Percentiles rank a stretch among this genome's conserved stretches.
Evolutionary conservation across 495 filamentous ascomycete genomes (phyloP).

Genomic region (Penicillium tannophilum): DNA sequence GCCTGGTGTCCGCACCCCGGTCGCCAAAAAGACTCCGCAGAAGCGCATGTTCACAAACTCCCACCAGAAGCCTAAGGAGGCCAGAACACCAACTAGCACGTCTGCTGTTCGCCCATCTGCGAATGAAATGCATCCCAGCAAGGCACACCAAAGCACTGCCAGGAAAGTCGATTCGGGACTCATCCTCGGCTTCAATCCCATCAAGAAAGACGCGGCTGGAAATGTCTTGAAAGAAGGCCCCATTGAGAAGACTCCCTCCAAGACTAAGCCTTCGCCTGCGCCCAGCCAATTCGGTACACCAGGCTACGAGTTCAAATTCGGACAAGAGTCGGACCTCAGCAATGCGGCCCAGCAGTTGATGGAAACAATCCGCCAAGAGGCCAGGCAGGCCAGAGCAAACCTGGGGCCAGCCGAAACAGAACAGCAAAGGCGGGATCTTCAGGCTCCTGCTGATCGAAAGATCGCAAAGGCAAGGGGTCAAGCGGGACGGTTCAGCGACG

Average conservation of each 20-base stretch:
- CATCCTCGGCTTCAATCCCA: constrained; percentile 67
- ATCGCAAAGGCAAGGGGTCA: constrained; percentile 80
- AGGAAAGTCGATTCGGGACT: constrained; percentile 66
- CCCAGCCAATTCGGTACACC: constrained; percentile 55
- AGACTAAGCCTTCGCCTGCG: constrained; percentile 40
- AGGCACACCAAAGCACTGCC: constrained; percentile 69
- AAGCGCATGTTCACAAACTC: constrained; percentile 21
- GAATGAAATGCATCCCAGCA: constrained; percentile 80
- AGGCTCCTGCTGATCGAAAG: constrained; percentile 57
- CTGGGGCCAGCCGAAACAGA: constrained; percentile 57
- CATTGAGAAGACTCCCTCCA: constrained; percentile 46
- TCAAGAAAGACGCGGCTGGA: constrained; percentile 49
- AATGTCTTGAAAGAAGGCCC: constrained; percentile 36
- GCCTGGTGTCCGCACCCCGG: constrained; percentile 23
- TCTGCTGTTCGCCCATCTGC: constrained; percentile 49
- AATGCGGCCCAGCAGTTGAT: constrained; percentile 76
- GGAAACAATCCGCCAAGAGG: constrained; percentile 72
- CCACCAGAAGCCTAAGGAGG: constrained; percentile 26
- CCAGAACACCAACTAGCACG: constrained; percentile 53
- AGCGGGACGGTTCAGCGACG: constrained; percentile 73
- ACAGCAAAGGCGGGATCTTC: constrained; percentile 38
- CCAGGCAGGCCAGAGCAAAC: constrained; percentile 64
- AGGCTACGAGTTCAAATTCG: constrained; percentile 74
- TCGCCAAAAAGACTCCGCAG: constrained; percentile 21
- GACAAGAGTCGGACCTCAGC: constrained; percentile 63